Evolutionary conservation across 2,329 filamentous ascomycete genomes (phyloP), one percentile per base, ranked within the genome.

Genomic region (Colletotrichum sp.): DNA sequence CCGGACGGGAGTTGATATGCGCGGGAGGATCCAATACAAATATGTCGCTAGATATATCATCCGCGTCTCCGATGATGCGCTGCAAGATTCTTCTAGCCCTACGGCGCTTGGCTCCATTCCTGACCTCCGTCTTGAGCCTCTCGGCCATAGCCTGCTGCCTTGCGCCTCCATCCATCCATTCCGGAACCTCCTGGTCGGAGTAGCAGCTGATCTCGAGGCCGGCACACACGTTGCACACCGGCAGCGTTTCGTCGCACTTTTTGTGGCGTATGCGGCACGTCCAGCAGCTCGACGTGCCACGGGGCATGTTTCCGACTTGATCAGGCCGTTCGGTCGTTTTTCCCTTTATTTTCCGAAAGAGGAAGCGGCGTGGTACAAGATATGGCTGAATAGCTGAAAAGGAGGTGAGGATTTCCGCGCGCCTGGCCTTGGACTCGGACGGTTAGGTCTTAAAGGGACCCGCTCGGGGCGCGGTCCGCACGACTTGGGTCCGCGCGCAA

Each of bases 231-330:
- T 86, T 83, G 80, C 91, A 93, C 12, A 86, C 79, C 5, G 90
- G 90, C 4, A 84, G 86, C 22, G 79, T 83, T 79, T 91, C 89
- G 76, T 92, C 89, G 80, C 91, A 93, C 79, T 91, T 92, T 80
- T 92, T 93, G 78, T 89, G 89, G n/a, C 91, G 88, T 9, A 92
- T 84, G 28, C 90, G 87, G 79, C 91, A 93, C 5, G 90, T 92
- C 89, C 89, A 92, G 80, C 90, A 92, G 75, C 89, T 89, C 5
- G 84, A 85, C 65, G 84, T 85, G 74, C 34, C 58, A 16, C 67
- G 56, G 39, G 56, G 67, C 65, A 66, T 66, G 22, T n/a, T 28
- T 39, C 16, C 32, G 60, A 25, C n/a, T 39, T 64, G 18, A 22
- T 28, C 27, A 36, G 60, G 30, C 16, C 30, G 0, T 64, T 39